phyloP scores from a whole-genome alignment of 1,284 basidiomycete genomes.

The Fistulinella cinereoalba region DNA sequence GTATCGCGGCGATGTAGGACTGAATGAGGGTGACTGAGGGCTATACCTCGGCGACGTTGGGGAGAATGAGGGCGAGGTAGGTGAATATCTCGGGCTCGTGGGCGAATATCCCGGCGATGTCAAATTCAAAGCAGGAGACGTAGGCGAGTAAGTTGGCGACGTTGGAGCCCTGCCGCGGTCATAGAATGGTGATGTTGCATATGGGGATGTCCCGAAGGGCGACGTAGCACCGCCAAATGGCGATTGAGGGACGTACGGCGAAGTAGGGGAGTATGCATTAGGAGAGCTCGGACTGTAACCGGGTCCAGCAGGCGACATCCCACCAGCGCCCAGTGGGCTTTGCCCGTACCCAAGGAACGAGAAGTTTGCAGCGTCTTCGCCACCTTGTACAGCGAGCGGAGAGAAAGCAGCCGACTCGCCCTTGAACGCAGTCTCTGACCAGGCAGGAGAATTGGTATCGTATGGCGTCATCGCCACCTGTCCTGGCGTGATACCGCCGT shows the following conservation, averaged over 20 bases:
- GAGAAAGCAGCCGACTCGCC: constrained; percentile 92
- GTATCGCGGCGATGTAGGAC: constrained; percentile 80
- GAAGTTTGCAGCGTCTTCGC: constrained; percentile 76
- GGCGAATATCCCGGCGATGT: constrained; percentile 87
- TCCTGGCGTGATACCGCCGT: constrained; percentile 91
- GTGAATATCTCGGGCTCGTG: constrained; percentile 83
- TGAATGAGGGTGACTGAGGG: constrained; percentile 81
- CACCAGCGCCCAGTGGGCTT: constrained; percentile 76
- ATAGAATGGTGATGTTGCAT: constrained; percentile 79
- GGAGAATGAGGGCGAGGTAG: constrained; percentile 83
- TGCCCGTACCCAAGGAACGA: constrained; percentile 74
- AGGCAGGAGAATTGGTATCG: constrained; percentile 84
- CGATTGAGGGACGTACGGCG: constrained; percentile 83
- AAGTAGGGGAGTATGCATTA: constrained; percentile 83
- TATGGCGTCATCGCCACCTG: constrained; percentile 93
- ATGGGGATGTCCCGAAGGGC: constrained; percentile 76
- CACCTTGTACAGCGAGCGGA: constrained; percentile 86
- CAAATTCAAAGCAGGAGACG: constrained; percentile 74
- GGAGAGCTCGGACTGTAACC: constrained; percentile 83
- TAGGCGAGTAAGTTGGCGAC: constrained; percentile 85
- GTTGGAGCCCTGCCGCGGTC: constrained; percentile 65
- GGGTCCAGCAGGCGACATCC: constrained; percentile 76
- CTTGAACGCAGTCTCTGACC: constrained; percentile 69
- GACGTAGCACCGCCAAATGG: constrained; percentile 80
- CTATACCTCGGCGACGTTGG: constrained; percentile 83